Evolutionary conservation across 2,329 filamentous ascomycete genomes (phyloP).

Genomic region (Xylariales sp.): DNA sequence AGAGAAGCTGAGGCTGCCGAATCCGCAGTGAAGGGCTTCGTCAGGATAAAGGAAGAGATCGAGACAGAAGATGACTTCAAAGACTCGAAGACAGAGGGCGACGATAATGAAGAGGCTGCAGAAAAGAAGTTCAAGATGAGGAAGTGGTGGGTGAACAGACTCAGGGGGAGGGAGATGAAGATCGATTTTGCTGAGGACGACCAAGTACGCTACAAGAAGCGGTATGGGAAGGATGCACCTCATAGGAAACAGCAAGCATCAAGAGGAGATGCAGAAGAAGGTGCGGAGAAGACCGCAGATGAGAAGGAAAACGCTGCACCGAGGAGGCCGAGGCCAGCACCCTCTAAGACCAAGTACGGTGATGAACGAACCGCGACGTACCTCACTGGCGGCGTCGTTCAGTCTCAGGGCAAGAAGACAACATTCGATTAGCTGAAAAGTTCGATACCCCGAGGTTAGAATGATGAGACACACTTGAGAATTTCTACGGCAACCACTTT

Average conservation of each 20-base stretch:
- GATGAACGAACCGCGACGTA: conserved; percentile 52
- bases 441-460: too few relatives aligned
- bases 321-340: conserved; percentile 20
- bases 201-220: conserved; percentile 85
- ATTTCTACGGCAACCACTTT: too few relatives aligned
- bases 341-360: conserved; percentile 25
- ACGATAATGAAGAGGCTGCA: conserved; percentile 39
- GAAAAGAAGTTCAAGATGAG: conserved; percentile 53
- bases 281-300: conserved; percentile 5
- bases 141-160: conserved; percentile 81
- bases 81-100: conserved; percentile 39
- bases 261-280: conserved; percentile 18
- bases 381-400: conserved; percentile 73
- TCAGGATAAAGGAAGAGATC: conserved; percentile 63
- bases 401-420: conserved; percentile 73
- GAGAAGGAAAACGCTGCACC: conserved; percentile 20
- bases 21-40: conserved; percentile 75
- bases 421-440: conserved; percentile 75
- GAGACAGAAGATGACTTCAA: conserved; percentile 60
- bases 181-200: conserved; percentile 94
- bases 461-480: too few relatives aligned
- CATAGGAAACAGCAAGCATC: conserved; percentile 25
- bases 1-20: conserved; percentile 70
- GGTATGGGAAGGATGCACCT: conserved; percentile 71
- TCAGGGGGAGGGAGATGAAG: conserved; percentile 75